Evolutionary conservation across 108 stramenopile species (phyloP), one percentile per base, ranked within the genome.

Genomic region (Pseudonitzschia pungens): DNA sequence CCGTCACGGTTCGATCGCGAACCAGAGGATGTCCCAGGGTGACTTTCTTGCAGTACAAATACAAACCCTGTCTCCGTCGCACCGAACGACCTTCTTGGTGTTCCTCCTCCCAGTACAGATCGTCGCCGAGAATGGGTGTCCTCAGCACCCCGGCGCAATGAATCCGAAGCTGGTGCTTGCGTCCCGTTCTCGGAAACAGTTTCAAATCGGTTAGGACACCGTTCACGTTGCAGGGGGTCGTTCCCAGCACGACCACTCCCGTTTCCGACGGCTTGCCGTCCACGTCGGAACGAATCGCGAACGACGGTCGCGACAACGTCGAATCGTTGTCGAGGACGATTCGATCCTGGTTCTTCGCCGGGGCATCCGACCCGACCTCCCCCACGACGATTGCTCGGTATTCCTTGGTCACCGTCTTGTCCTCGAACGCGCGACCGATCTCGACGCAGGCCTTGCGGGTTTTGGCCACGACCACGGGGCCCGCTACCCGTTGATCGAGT

Each of bases 51-150:
- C 68, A 69, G 32, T 69, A 69, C 28, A 69, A 27, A 53, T 53
- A 69, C 24, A 69, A 27, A 5, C 68, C 68, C 41, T 53, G 32
- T 31, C 68, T 24, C 14, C 50, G 50, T 31, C 68, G 48, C 22
- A 69, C 48, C 0, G 66, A 31, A 58, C 26, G 0, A 21, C 60
- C 60, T 16, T 0, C 60, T 5, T 31, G n/a, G 20, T 45, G 15
- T 27, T 67, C 28, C 16, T 69, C 26, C 4, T 29, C 44, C 53
- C 90, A 88, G 74, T 95, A 95, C 18, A 84, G 83, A 41, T 83
- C 83, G 80, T 96, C 94, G 28, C 90, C 94, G 18, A 93, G 65
- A 53, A 96, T 93, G 15, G 94, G 90, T 74, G 91, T 80, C 20
- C 90, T 90, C 10, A 90, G 53, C 21, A 80, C 85, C 42, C 65